Percentiles rank a stretch among this genome's conserved stretches.
These are phyloP conservation scores for Talaromyces marneffei DNA, from an alignment of 2,329 filamentous ascomycete genomes.

Conservation along the genomic window DNA sequence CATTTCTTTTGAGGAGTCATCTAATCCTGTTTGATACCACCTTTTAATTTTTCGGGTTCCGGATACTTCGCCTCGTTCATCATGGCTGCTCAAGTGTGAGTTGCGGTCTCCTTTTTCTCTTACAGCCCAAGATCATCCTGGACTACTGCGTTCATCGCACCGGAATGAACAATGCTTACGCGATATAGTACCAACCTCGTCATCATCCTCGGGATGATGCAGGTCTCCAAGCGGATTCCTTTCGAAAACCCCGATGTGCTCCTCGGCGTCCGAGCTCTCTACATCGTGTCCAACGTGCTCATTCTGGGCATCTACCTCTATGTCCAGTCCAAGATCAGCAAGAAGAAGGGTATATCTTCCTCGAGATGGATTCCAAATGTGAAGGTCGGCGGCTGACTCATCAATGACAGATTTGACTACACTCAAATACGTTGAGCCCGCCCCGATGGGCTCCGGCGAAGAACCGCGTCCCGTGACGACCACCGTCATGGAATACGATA, in stretches of 20 bases:
- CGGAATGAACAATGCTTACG: not conserved
- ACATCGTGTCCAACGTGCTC: conserved; percentile 69
- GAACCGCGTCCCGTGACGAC: conserved; percentile 95
- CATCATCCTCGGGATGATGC: conserved; percentile 97
- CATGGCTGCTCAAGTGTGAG: conserved; percentile 64
- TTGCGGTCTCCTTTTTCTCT: not conserved
- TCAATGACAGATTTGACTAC: conserved; percentile 75
- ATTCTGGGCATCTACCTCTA: conserved; percentile 82
- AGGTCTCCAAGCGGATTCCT: conserved; percentile 90
- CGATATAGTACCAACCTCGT: conserved; percentile 72
- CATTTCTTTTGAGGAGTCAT: not conserved
- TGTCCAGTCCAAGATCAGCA: conserved; percentile 78
- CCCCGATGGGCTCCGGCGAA: conserved; percentile 86
- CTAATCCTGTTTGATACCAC: not conserved
- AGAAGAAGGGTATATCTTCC: conserved; percentile 78
- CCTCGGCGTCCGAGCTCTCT: conserved; percentile 58
- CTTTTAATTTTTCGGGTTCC: not conserved
- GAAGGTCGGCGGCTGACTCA: not conserved
- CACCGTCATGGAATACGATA: conserved; percentile 92
- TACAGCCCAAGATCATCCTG: not conserved
- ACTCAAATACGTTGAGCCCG: conserved; percentile 96
- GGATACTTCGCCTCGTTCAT: conserved; percentile 27
- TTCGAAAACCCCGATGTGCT: conserved; percentile 80
- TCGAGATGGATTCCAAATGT: not conserved
- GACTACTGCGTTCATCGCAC: not conserved